Base-by-base conservation (phyloP, 345 rosid genomes). In the Acer saccharum region DNA sequence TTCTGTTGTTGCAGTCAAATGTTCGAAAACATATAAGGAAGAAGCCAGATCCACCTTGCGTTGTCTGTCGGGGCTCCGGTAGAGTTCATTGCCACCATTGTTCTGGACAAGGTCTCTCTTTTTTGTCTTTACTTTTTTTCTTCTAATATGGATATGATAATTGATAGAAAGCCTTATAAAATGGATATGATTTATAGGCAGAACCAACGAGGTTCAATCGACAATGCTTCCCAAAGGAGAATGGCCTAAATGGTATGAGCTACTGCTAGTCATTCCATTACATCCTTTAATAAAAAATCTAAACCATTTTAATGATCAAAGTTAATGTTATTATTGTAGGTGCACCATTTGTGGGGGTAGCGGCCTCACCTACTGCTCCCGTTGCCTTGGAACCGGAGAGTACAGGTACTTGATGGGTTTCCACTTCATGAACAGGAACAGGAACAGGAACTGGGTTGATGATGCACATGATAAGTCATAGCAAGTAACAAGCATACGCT, bases 241-340 rank as follows among this genome's bases (percentile, higher is more conserved):
- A 77, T 89, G 97, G 94, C 96, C 94, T 43, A 91, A 87, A 90
- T 94, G 96, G 98, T 91, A 35, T 35, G 85, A 82, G 84, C 72
- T 23, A 75, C 55, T 27, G 25, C 62, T 57, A 46, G 2, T 13
- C 55, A 66, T 27, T 68, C 17, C 17, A 44, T 21, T 65, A 32
- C 27, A 43, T 2, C 60, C 0, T 46, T 35, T 11, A 46, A 46
- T 46, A 14, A 0, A 46, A 46, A 46, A 46, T 46, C 14, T 2
- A 46, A 46, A 46, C n/a, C 23, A 78, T 29, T 12, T 32, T 32
- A 10, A 64, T 54, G n/a, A 43, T 9, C 55, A n/a, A 78, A 32
- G 16, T 12, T 32, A 7, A 64, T 54, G n/a, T 54, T 16, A 71
- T 72, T 52, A 52, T 23, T 60, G 78, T 85, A 93, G 96, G 94